These are phyloP conservation scores for Tylopilus sp. DNA, from an alignment of 768 basidiomycete species.

Conservation along the genomic window DNA sequence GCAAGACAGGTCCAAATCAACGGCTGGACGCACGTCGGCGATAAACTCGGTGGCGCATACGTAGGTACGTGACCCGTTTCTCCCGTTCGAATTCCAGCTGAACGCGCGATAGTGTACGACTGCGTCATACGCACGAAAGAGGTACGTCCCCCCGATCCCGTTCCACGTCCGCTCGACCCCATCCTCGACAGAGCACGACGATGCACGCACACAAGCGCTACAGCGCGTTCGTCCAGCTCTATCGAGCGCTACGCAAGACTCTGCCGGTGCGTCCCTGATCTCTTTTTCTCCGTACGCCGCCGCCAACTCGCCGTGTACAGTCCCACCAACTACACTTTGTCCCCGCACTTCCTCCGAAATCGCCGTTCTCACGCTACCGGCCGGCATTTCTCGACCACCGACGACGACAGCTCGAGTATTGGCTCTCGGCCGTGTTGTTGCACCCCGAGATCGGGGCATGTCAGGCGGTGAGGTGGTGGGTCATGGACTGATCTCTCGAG, in stretches of 20 bases:
- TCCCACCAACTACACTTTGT: constrained; percentile 44
- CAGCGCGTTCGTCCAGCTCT: constrained; percentile 58
- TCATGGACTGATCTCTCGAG: constrained; percentile 46
- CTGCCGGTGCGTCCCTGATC: constrained; percentile 49
- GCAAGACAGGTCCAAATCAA: constrained; percentile 61
- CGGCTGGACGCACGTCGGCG: constrained; percentile 74
- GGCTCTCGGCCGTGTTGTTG: constrained; percentile 60
- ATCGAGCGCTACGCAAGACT: constrained; percentile 43
- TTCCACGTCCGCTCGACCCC: background rate
- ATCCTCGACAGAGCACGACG: constrained; percentile 43
- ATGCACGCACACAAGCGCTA: constrained; percentile 70
- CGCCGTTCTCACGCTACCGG: constrained; percentile 62
- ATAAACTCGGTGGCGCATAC: constrained; percentile 60
- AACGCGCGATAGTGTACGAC: constrained; percentile 51
- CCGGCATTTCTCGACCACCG: constrained; percentile 65
- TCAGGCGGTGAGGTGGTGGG: constrained; percentile 59
- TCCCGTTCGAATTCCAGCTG: background rate
- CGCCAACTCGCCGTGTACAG: constrained; percentile 30
- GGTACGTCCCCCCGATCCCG: constrained; percentile 19
- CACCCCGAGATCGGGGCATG: constrained; percentile 70
- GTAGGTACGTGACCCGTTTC: constrained; percentile 42
- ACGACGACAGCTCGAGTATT: constrained; percentile 57
- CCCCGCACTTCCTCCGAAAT: constrained; percentile 65
- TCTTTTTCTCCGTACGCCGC: too few relatives aligned
- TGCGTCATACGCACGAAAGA: constrained; percentile 67